These are phyloP conservation scores for Pterocarpus santalinus DNA, from an alignment of 306 rosid genomes.

Conservation along the genomic window DNA sequence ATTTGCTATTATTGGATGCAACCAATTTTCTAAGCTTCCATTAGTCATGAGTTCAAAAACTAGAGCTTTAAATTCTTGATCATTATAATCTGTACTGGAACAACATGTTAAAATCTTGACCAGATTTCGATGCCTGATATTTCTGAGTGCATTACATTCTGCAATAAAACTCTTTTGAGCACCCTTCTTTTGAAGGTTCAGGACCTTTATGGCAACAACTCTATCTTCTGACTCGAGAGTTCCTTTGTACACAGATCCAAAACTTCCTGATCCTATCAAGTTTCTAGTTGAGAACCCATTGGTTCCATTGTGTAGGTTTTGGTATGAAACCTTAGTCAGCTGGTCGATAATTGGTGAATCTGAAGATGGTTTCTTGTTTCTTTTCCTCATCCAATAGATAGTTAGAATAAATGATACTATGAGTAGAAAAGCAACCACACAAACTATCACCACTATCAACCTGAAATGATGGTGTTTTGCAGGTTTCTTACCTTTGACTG, in stretches of 20 bases:
- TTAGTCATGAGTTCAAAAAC: conserved; percentile 27
- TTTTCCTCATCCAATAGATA: conserved; percentile 6
- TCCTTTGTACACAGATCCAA: conserved; percentile 8
- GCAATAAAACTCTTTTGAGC: conserved; percentile 37
- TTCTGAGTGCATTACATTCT: conserved; percentile 36
- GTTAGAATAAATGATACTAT: background rate
- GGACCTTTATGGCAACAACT: conserved; percentile 34
- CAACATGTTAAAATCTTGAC: conserved; percentile 39
- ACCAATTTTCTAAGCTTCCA: conserved; percentile 39
- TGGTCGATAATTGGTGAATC: background rate
- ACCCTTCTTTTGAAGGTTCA: conserved; percentile 40
- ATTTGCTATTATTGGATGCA: background rate
- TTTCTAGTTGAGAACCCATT: conserved; percentile 20
- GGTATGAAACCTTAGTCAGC: conserved; percentile 37
- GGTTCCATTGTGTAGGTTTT: conserved; percentile 29
- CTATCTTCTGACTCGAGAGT: conserved; percentile 7
- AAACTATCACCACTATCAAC: conserved; percentile 9
- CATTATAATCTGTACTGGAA: conserved; percentile 30
- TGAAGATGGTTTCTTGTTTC: background rate
- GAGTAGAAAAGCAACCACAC: conserved; percentile 29
- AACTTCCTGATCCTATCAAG: conserved; percentile 16
- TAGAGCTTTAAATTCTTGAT: conserved; percentile 42
- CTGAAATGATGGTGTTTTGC: conserved; percentile 24
- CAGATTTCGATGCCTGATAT: conserved; percentile 34
- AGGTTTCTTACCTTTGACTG: conserved; percentile 2